Conservation (phyloP, 2,329 filamentous ascomycete genomes). For the Fusarium sp. region DNA sequence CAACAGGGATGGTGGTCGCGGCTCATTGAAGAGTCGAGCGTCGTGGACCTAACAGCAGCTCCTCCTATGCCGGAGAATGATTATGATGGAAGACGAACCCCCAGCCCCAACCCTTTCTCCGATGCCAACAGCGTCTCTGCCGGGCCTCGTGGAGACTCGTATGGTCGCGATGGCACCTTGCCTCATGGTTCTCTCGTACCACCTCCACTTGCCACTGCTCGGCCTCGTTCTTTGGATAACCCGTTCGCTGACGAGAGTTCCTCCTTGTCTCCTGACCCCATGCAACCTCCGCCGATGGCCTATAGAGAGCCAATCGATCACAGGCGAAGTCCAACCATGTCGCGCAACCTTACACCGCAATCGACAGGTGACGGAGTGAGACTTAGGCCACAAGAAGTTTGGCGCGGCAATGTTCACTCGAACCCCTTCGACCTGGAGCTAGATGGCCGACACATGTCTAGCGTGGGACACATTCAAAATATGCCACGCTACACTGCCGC, state of each 20-base stretch:
- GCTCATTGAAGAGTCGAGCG: conserved; percentile 55
- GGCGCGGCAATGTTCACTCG: conserved; percentile 69
- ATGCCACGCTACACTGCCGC: conserved; percentile 39
- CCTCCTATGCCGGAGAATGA: conserved; percentile 38
- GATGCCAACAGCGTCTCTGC: conserved; percentile 59
- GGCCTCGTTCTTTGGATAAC: conserved; percentile 43
- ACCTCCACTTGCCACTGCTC: conserved; percentile 50
- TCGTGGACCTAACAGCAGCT: conserved; percentile 53
- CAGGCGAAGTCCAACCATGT: conserved; percentile 62
- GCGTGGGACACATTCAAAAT: conserved; percentile 31
- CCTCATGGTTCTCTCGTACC: conserved; percentile 56
- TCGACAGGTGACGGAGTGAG: conserved; percentile 49
- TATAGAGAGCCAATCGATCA: conserved; percentile 63
- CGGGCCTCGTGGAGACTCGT: conserved; percentile 49
- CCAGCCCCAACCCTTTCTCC: conserved; percentile 49
- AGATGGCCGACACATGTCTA: conserved; percentile 41
- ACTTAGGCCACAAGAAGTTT: conserved; percentile 52
- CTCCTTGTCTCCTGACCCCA: conserved; percentile 46
- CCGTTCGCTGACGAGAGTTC: conserved; percentile 65
- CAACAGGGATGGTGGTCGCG: conserved; percentile 60
- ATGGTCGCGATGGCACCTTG: conserved; percentile 60
- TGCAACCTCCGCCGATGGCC: conserved; percentile 52
- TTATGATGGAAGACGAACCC: conserved; percentile 22
- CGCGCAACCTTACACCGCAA: conserved; percentile 45
- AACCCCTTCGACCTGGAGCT: conserved; percentile 75